These are phyloP conservation scores for Naganishia vishniacii DNA, from an alignment of 768 basidiomycete genomes.

Conservation along the genomic window DNA sequence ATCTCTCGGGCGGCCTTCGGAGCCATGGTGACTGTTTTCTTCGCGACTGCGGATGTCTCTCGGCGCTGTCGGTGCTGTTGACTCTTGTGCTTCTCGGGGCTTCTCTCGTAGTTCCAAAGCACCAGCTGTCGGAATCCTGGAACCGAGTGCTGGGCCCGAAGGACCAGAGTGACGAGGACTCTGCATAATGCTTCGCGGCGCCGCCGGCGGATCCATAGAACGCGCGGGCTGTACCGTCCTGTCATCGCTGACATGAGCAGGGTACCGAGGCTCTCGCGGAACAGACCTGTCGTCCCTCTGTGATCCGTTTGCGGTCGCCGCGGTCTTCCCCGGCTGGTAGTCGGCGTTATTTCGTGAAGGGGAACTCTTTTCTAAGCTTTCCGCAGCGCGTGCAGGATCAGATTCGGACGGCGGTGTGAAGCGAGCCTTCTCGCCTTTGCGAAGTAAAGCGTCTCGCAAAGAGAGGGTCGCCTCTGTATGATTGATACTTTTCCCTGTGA, in stretches of 20 bases:
- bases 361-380: background rate
- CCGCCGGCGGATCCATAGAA: constrained; percentile 2
- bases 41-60: constrained; percentile 16
- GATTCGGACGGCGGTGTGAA: background rate
- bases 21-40: background rate
- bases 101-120: background rate
- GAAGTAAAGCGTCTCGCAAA: constrained; percentile 3
- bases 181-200: constrained; percentile 16
- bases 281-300: background rate
- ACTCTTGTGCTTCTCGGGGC: background rate
- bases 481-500: background rate
- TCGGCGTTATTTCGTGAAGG: too few species aligned
- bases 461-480: constrained; percentile 6
- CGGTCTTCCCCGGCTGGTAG: background rate
- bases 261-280: background rate
- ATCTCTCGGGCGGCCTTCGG: background rate
- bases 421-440: constrained; percentile 1
- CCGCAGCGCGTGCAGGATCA: background rate
- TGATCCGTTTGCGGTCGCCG: background rate
- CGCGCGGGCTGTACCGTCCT: background rate
- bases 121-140: background rate
- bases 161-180: background rate
- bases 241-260: background rate
- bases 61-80: constrained; percentile 1
- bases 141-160: background rate